These are phyloP conservation scores for Epichloe hybrida DNA, from an alignment of 2,329 filamentous ascomycete species.

Conservation along the genomic window DNA sequence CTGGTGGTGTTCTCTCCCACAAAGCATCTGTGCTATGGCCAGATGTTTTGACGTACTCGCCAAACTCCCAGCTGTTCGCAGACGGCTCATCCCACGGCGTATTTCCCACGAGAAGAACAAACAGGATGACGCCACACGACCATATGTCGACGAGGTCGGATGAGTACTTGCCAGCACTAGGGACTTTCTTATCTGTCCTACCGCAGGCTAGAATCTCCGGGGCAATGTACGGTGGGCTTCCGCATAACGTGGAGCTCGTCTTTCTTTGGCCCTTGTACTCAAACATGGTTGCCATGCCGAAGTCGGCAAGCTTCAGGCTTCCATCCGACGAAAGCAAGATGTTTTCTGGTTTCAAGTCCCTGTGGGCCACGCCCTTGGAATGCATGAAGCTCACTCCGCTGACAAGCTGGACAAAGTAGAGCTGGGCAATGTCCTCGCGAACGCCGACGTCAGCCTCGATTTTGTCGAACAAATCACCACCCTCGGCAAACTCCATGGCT, in stretches of 20 bases:
- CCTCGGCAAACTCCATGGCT: constrained; percentile 92
- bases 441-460: constrained; percentile 96
- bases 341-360: constrained; percentile 89
- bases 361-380: constrained; percentile 85
- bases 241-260: constrained; percentile 77
- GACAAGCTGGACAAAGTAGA: constrained; percentile 89
- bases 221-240: constrained; percentile 92
- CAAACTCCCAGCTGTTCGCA: constrained; percentile 73
- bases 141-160: constrained; percentile 84
- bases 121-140: constrained; percentile 96
- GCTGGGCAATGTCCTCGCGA: constrained; percentile 85
- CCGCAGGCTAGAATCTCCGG: constrained; percentile 66
- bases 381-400: constrained; percentile 91
- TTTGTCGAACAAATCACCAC: constrained; percentile 96
- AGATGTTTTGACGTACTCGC: constrained; percentile 68
- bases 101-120: constrained; percentile 88
- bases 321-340: constrained; percentile 77
- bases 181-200: constrained; percentile 29
- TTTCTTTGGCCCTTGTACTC: constrained; percentile 76
- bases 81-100: constrained; percentile 97
- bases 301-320: constrained; percentile 88
- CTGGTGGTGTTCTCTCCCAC: constrained; percentile 64
- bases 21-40: constrained; percentile 76
- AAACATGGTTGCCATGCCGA: constrained; percentile 89
- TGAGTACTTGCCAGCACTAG: constrained; percentile 47